A percentile compares a stretch with the other conserved stretches of the same genome.
phyloP scores from a whole-genome alignment of 495 filamentous ascomycete genomes.

The Aspergillus diversus region DNA sequence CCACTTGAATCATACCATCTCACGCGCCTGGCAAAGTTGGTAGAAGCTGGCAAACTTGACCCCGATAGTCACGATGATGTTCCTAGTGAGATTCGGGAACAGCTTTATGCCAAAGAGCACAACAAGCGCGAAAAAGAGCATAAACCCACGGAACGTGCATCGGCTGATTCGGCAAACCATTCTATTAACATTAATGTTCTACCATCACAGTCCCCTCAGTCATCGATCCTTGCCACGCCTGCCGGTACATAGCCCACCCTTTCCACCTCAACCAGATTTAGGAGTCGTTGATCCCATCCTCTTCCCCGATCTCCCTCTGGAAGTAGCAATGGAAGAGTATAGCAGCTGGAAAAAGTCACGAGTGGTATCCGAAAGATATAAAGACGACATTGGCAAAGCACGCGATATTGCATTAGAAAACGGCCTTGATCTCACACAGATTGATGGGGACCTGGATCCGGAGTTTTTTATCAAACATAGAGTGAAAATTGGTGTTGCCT shows the following conservation, averaged over 20 bases:
- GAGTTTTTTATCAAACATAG: constrained; percentile 34
- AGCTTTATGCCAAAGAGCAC: constrained; percentile 38
- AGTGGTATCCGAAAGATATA: constrained; percentile 24
- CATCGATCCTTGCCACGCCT: constrained; percentile 7
- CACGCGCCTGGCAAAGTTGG: constrained; percentile 30
- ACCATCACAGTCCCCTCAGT: constrained; percentile 10
- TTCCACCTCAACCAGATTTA: neutral
- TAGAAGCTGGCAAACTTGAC: constrained; percentile 27
- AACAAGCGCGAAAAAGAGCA: constrained; percentile 27
- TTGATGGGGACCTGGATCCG: constrained; percentile 30
- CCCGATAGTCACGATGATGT: constrained; percentile 34
- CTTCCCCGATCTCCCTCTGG: constrained; percentile 15
- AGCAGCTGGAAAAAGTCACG: constrained; percentile 26
- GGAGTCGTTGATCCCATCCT: constrained; percentile 8
- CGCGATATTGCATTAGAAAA: constrained; percentile 28
- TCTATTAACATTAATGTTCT: constrained; percentile 16
- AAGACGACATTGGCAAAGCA: constrained; percentile 25
- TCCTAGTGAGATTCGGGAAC: constrained; percentile 26
- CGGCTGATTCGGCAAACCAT: neutral
- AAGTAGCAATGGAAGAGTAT: constrained; percentile 26
- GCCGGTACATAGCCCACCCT: constrained; percentile 8
- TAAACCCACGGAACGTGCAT: neutral
- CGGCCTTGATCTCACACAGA: constrained; percentile 31
- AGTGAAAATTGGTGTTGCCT: constrained; percentile 30
- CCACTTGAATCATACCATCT: constrained; percentile 32